Base-by-base conservation (phyloP, 768 basidiomycete genomes). In the Tylopilus sp. region DNA sequence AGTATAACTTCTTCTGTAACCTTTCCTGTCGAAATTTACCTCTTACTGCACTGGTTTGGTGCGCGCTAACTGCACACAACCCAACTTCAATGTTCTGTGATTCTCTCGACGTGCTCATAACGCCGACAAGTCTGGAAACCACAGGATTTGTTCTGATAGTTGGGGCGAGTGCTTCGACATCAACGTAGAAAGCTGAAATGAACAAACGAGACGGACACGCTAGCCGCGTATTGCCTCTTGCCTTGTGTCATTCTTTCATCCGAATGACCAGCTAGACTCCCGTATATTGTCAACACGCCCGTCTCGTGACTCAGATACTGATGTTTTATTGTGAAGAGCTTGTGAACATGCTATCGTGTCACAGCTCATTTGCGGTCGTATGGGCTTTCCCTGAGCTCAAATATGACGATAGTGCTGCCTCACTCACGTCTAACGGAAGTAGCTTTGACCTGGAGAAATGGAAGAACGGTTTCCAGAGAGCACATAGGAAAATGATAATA, bases 211-310 rank as follows among this genome's bases (percentile, higher is more conserved):
- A 45, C 31, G 42, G 13, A n/a, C 6, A 14, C 6, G 8, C 37
- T 26, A 14, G 21, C 21, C 26, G 36, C 48, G 26, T 29, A 17
- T n/a, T 21, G 9, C n/a, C 81, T 11, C 83, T 75, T 54, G 63
- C 67, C 3, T 65, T 84, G 1, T 85, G 83, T 48, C 77, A 84
- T 45, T 62, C 74, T 0, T 83, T 82, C 43, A 78, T 78, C 2
- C 72, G 80, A 13, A 75, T 80, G 3, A 84, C 82, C 1, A 72
- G 80, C 12, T 82, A 82, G 0, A 80, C 83, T 0, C 83, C 83
- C 0, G 81, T 85, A 0, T 84, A 84, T 52, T 84, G 80, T 83
- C 57, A 64, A 79, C n/a, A 16, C 45, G 25, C 45, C 52, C 37
- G 44, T 37, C 3, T 17, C 12, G 13, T 45, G n/a, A n/a, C 19